Evolutionary conservation across 306 rosid genomes (phyloP), one percentile per base, ranked within the genome.

Genomic region (Oxytropis ochrocephala): DNA sequence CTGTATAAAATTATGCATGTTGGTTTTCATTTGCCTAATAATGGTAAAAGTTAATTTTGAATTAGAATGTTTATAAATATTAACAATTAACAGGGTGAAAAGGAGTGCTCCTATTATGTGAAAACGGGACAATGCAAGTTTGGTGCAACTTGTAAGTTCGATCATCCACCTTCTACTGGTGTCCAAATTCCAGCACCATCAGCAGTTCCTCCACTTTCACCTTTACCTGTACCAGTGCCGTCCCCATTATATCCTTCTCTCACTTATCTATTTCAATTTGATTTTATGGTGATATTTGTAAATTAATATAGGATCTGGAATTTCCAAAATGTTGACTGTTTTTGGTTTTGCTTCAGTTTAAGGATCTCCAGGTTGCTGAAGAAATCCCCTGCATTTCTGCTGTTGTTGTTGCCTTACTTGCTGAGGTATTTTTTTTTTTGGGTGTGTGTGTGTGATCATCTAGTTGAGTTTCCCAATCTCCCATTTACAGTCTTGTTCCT

Each of bases 371-470:
- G 84, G 90, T 90, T 30, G 80, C 90, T 64, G 98, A 94, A 47
- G 98, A 94, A 69, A 90, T 94, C 65, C 98, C 98, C 19, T 94
- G 98, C 80, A 88, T 94, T 81, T 94, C 97, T 80, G 97, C 96
- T 30, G 98, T 94, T 69, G 97, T 94, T 69, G 89, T 88, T 73
- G 98, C 98, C 80, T 83, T 94, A 54, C 98, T 94, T 61, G 85
- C 98, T 5, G 97, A 94, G 96, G 96, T 90, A 92, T 33, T 30
- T 29, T 36, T 42, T n/a, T n/a, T 67, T 39, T 10, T 4, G 35
- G 4, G 11, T 11, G 5, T 11, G 70, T 24, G 10, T 33, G 17
- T 39, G 0, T 43, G 30, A 1, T 33, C 21, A 7, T 65, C 33
- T 39, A 55, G 33, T 43, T 67, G 46, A 39, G 35, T 58, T 49